A percentile compares a stretch with the other conserved stretches of the same genome.
phyloP scores from a whole-genome alignment of 2,329 filamentous ascomycete genomes.

The Cercospora brassicicola region DNA sequence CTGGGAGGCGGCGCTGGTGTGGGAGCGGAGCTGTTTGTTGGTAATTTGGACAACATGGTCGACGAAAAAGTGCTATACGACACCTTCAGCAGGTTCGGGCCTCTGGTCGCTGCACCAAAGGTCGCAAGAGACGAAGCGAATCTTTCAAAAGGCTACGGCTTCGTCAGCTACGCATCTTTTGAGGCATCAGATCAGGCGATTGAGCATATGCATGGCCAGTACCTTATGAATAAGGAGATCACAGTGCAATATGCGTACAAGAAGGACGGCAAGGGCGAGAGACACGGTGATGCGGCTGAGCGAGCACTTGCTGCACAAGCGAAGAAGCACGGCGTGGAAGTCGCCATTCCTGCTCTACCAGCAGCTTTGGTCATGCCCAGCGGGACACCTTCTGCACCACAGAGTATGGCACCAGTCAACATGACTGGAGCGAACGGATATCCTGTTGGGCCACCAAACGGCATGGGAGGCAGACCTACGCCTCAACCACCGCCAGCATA shows the following conservation, averaged over 20 bases:
- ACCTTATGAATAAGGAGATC: conserved; percentile 94
- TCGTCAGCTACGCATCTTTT: conserved; percentile 89
- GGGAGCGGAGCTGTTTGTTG: conserved; percentile 93
- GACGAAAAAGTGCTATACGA: conserved; percentile 96
- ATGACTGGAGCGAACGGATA: conserved; percentile 27
- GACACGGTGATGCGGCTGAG: conserved; percentile 92
- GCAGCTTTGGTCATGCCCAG: conserved; percentile 64
- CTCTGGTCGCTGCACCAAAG: conserved; percentile 80
- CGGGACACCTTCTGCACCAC: conserved; percentile 44
- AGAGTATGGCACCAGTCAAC: conserved; percentile 39
- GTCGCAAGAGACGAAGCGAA: conserved; percentile 86
- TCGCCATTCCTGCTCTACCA: conserved; percentile 73
- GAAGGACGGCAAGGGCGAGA: conserved; percentile 95
- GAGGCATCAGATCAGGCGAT: conserved; percentile 91
- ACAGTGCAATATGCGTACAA: conserved; percentile 98
- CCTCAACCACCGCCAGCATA: conserved; percentile 27
- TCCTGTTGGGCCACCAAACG: conserved; percentile 38
- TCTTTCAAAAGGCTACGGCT: conserved; percentile 91
- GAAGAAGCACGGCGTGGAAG: conserved; percentile 88
- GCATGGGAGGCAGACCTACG: conserved; percentile 36
- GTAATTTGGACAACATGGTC: conserved; percentile 90
- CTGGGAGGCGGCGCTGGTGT: conserved; percentile 87
- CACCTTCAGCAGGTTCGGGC: conserved; percentile 89
- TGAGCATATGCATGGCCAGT: conserved; percentile 91
- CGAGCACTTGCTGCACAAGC: conserved; percentile 87